Evolutionary conservation across 148 eudicot species (phyloP), one percentile per base, ranked within the genome.

Genomic region (Rhododendron simsii): DNA sequence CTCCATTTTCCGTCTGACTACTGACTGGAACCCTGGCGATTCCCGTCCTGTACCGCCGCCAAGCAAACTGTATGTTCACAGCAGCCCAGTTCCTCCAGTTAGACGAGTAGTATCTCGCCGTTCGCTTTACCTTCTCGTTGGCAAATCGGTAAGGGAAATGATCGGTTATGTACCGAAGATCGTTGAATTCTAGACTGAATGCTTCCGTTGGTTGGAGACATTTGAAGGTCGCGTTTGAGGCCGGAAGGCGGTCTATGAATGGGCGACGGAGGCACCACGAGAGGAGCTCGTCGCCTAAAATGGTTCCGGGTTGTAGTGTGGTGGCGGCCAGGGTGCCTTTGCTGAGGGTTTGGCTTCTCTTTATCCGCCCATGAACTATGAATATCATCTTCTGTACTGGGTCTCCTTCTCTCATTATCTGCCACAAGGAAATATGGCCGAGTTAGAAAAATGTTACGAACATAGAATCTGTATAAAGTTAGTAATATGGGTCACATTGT

Each of bases 71-170:
- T 86, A 91, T 89, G 18, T 78, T 89, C 37, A 91, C 89, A 14
- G 91, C 92, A 12, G 91, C 92, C 92, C 92, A 91, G 2, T 89
- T 87, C 51, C 91, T 87, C 92, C 92, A 91, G 53, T 89, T 87
- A 8, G 89, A 86, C 7, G 92, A 91, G 80, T 91, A 87, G 50
- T 89, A 89, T 82, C 92, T 86, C 6, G 89, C 84, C 0, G 84
- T 87, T n/a, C 84, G 67, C 88, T 91, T 91, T 21, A 89, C 81
- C 51, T 65, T 84, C 10, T 86, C 89, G 15, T 86, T 82, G 2
- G 81, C 88, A 74, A 91, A 87, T 53, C 65, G 73, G 88, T 87
- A 89, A 1, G 89, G 90, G 37, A 91, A 91, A 67, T 91, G 91
- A 67, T 87, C 86, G 3, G 91, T 84, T 41, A 90, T 88, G 83